Base-by-base conservation (phyloP, 2,329 filamentous ascomycete genomes). In the Fusarium transvaalense region DNA sequence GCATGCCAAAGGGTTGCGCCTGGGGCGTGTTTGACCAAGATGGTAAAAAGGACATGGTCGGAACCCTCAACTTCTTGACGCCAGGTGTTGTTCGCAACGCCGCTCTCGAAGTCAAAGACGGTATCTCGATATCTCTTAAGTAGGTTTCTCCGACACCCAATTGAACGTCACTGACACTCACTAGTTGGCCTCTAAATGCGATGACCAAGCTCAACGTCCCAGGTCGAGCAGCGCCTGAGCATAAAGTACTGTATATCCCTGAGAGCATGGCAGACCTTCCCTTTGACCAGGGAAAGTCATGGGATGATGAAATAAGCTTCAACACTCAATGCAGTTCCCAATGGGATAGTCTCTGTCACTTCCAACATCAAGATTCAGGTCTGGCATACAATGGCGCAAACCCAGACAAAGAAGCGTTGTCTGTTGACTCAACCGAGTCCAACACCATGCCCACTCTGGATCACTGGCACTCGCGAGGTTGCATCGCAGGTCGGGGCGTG, bases 271-370 rank as follows among this genome's bases (percentile, higher is more conserved):
- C 66, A 9, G 66, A 21, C 1, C 46, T 69, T 5, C 66, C 61
- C 0, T 69, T 69, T 10, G 62, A 67, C 1, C 66, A 68, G 10
- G 66, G 66, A 4, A 73, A 73, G 17, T 66, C 70, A 0, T 32
- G 78, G 78, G 84, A 86, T 31, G 84, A 87, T 54, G 81, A 86
- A 65, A 69, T 88, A 9, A 76, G 79, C 5, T 82, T 89, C 77
- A 88, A 88, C 73, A 88, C 86, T 0, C 86, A 89, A 68, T 76
- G 77, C 34, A 83, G 82, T 55, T 84, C 81, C 25, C 86, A 89
- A 74, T 89, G 85, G 86, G 86, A 89, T 67, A 83, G 83, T 48
- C 76, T 86, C 1, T 58, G 70, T 17, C 59, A 86, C 71, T 82
- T 83, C 67, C 77, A 79, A n/a, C 81, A 85, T 54, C 77, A 82